phyloP scores from a whole-genome alignment of 306 rosid genomes.

The Ormosia semicastrata region DNA sequence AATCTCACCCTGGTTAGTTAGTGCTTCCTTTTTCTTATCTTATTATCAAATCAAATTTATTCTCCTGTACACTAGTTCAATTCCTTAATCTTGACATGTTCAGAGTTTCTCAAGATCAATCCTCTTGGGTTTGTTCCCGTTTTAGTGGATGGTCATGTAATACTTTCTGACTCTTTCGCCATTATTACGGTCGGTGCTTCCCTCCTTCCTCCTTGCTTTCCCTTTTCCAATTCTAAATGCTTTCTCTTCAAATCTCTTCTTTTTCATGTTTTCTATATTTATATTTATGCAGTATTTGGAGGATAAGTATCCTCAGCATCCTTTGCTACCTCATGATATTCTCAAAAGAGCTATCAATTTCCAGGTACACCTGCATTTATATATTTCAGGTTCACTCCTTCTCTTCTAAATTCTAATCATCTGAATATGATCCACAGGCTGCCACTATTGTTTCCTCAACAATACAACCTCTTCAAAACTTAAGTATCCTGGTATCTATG shows the following conservation, averaged over 20 bases:
- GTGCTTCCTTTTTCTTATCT: neutral
- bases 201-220: neutral
- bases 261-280: neutral
- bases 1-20: slow-evolving; percentile 50
- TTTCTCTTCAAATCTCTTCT: neutral
- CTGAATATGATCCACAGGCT: slow-evolving; percentile 45
- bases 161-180: slow-evolving; percentile 67
- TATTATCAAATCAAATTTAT: too few relatives aligned
- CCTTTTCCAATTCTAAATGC: neutral
- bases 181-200: slow-evolving; percentile 51
- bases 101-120: slow-evolving; percentile 64
- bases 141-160: slow-evolving; percentile 54
- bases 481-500: slow-evolving; percentile 43
- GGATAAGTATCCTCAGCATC: slow-evolving; percentile 74
- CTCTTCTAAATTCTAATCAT: neutral
- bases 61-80: too few relatives aligned
- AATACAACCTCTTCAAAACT: slow-evolving; percentile 82
- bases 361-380: slow-evolving; percentile 47
- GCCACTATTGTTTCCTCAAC: slow-evolving; percentile 64
- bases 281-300: slow-evolving; percentile 62
- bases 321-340: slow-evolving; percentile 67
- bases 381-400: too few relatives aligned
- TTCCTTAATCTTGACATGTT: neutral
- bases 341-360: slow-evolving; percentile 61
- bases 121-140: slow-evolving; percentile 72